Conservation (phyloP, 805 yeast genomes). For the Yamadazyma takamatsuzukensis region DNA sequence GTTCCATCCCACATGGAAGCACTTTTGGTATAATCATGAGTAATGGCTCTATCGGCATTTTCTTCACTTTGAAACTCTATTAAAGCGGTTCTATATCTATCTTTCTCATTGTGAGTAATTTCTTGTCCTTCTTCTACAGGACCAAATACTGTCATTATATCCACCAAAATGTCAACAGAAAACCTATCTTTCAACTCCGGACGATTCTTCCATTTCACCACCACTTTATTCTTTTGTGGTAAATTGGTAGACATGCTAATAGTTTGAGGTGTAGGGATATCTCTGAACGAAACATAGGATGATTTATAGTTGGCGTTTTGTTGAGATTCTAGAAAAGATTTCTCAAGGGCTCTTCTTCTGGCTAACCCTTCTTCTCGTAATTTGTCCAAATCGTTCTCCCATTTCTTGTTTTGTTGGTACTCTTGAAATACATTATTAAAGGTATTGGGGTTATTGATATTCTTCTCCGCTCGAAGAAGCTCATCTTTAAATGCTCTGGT, state of each 20-base stretch:
- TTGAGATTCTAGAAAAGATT: slow-evolving; percentile 3
- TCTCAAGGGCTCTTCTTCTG: slow-evolving; percentile 23
- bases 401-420: slow-evolving; percentile 3
- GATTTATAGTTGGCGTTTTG: neutral
- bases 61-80: slow-evolving; percentile 26
- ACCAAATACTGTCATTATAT: slow-evolving; percentile 48
- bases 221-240: slow-evolving; percentile 13
- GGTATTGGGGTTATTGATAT: slow-evolving; percentile 1
- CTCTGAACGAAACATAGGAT: slow-evolving; percentile 17
- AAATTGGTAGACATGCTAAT: slow-evolving; percentile 3
- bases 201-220: slow-evolving; percentile 45
- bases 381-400: slow-evolving; percentile 12
- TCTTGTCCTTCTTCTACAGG: slow-evolving; percentile 16
- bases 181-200: slow-evolving; percentile 30
- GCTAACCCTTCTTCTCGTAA: slow-evolving; percentile 25
- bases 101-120: slow-evolving; percentile 4
- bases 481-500: slow-evolving; percentile 27
- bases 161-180: slow-evolving; percentile 25
- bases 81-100: slow-evolving; percentile 24
- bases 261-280: slow-evolving; percentile 11
- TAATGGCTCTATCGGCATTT: slow-evolving; percentile 31
- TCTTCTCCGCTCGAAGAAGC: slow-evolving; percentile 21
- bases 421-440: slow-evolving; percentile 2
- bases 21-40: slow-evolving; percentile 40
- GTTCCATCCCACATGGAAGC: slow-evolving; percentile 46